Evolutionary conservation across 768 basidiomycete species (phyloP).

Genomic region (Pleurotus pulmonarius): DNA sequence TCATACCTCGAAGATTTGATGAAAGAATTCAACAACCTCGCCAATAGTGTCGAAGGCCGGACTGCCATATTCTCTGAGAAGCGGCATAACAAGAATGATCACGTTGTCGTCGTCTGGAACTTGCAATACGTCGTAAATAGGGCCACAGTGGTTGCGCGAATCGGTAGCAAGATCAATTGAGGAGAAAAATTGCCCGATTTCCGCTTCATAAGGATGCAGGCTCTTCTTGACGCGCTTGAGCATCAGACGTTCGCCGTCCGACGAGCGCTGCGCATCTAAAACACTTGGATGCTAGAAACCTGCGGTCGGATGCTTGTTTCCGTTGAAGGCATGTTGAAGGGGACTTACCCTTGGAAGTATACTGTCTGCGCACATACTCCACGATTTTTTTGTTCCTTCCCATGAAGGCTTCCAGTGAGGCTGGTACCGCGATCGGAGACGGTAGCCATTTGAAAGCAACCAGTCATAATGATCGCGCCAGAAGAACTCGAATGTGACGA

Average conservation of each 20-base stretch:
- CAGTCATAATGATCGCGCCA: slow-evolving; percentile 22
- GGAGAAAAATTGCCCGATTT: slow-evolving; percentile 19
- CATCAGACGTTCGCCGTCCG: slow-evolving; percentile 18
- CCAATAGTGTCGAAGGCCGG: slow-evolving; percentile 25
- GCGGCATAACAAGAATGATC: slow-evolving; percentile 16
- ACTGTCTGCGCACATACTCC: slow-evolving; percentile 9
- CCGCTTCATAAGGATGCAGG: slow-evolving; percentile 19
- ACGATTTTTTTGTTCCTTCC: slow-evolving; percentile 12
- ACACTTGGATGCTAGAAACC: neutral
- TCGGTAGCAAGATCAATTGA: neutral
- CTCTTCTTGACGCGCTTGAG: slow-evolving; percentile 20
- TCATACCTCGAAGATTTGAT: slow-evolving; percentile 24
- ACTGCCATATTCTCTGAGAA: slow-evolving; percentile 6
- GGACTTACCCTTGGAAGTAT: neutral
- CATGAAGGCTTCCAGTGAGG: slow-evolving; percentile 28
- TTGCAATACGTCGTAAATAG: slow-evolving; percentile 16
- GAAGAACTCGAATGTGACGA: slow-evolving; percentile 11
- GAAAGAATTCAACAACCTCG: slow-evolving; percentile 26
- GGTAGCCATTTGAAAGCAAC: slow-evolving; percentile 20
- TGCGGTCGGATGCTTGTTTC: too few species aligned
- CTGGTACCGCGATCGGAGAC: slow-evolving; percentile 23
- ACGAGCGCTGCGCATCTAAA: slow-evolving; percentile 24
- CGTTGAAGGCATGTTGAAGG: neutral
- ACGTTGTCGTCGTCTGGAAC: slow-evolving; percentile 7
- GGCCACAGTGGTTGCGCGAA: slow-evolving; percentile 24